Evolutionary conservation across 306 rosid genomes (phyloP), one percentile per base, ranked within the genome.

Genomic region (Pueraria montana): DNA sequence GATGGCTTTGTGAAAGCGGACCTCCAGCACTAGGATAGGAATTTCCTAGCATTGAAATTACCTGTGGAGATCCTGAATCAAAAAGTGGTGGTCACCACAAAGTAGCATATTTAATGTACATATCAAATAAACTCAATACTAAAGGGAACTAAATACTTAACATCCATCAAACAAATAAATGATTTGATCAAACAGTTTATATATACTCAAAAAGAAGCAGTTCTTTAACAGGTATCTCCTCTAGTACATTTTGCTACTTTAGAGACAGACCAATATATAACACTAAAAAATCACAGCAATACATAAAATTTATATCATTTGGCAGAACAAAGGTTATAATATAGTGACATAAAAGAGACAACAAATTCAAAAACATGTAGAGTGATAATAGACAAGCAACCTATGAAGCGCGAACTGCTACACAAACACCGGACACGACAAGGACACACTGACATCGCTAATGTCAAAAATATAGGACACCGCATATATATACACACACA

Each of bases 11-110:
- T 20, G 97, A 92, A 82, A 89, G 94, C 2, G 89, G 93, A 72
- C 97, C 99, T 79, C 98, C 99, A 66, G 92, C 92, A 82, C 77
- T 49, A 38, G 96, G 94, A 89, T 94, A 96, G 56, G 99, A 94
- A 87, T 84, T 96, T 66, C 98, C 91, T 68, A 92, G 79, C 97
- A 96, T 91, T 49, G 99, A 94, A 38, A 96, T 85, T 53, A 92
- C 93, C 87, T 96, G 99, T 0, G 94, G 94, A 84, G 99, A 92
- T 79, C 99, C 99, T 96, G 95, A 84, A 87, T 72, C 84, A 52
- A 91, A 88, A 91, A 79, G 80, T 70, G 78, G 71, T 32, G 78
- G 87, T 80, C 80, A 64, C 86, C 61, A 43, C 21, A 68, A 75
- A 26, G 52, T 26, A 64, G 59, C 17, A 67, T 78, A 43, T n/a